Percentiles rank a stretch among this genome's conserved stretches.
Evolutionary conservation across 163 green algal genomes (phyloP).

Genomic region (Scenedesmus sp.): DNA sequence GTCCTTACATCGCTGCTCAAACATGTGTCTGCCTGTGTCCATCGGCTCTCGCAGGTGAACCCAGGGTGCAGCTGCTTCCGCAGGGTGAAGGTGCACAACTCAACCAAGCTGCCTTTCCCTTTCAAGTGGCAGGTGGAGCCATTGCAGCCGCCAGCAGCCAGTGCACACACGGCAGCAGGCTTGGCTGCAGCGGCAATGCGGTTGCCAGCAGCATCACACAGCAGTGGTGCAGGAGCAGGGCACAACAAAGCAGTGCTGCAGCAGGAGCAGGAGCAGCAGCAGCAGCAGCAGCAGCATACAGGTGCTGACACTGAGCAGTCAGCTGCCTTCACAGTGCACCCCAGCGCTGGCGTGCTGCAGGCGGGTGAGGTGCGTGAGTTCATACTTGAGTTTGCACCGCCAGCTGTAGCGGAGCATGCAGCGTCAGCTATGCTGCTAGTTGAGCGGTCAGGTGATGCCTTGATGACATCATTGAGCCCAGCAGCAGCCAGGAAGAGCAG

Average conservation of each 20-base stretch:
- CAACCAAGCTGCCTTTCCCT: slow-evolving; percentile 70
- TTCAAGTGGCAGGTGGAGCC: slow-evolving; percentile 66
- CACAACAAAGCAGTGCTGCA: neutral
- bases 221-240: neutral
- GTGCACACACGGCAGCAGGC: neutral
- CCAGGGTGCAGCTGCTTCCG: slow-evolving; percentile 57
- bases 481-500: neutral
- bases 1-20: no score
- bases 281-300: slow-evolving; percentile 1
- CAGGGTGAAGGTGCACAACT: slow-evolving; percentile 66
- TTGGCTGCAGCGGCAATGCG: neutral
- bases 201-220: neutral
- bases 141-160: neutral
- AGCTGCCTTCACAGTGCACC: slow-evolving; percentile 43
- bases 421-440: slow-evolving; percentile 4
- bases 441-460: slow-evolving; percentile 13
- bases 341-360: slow-evolving; percentile 56
- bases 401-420: neutral
- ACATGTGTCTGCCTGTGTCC: neutral
- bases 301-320: neutral
- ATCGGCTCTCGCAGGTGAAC: slow-evolving; percentile 41
- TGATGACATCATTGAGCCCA: neutral
- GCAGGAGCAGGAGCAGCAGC: neutral
- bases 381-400: slow-evolving; percentile 17
- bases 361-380: slow-evolving; percentile 27